A percentile compares a stretch with the other conserved stretches of the same genome.
phyloP scores from a whole-genome alignment of 306 rosid species.

The Pterocarpus santalinus region DNA sequence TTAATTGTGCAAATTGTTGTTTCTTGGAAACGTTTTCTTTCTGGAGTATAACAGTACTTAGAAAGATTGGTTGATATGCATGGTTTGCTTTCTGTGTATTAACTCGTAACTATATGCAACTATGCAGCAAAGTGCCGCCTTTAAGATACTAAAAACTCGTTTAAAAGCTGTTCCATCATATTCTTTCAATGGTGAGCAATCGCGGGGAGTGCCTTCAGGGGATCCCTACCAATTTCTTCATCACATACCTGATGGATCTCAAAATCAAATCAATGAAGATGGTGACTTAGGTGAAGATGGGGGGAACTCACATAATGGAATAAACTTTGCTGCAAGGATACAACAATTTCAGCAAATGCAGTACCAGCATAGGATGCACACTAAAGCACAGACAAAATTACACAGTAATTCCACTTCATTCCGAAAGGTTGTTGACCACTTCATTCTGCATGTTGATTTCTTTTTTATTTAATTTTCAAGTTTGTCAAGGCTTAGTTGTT shows the following conservation, averaged over 20 bases:
- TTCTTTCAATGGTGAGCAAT: slow-evolving; percentile 76
- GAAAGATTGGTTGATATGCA: slow-evolving; percentile 16
- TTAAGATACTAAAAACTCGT: slow-evolving; percentile 89
- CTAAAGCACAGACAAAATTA: slow-evolving; percentile 55
- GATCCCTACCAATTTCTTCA: slow-evolving; percentile 66
- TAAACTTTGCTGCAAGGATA: slow-evolving; percentile 73
- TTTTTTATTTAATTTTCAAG: not conserved
- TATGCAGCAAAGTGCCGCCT: slow-evolving; percentile 97
- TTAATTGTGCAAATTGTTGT: not conserved
- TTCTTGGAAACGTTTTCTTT: not conserved
- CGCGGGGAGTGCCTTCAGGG: slow-evolving; percentile 65
- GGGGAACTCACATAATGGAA: slow-evolving; percentile 65
- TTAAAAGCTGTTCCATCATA: slow-evolving; percentile 84
- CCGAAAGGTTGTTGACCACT: slow-evolving; percentile 59
- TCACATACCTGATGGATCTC: slow-evolving; percentile 68
- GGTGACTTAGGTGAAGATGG: slow-evolving; percentile 62
- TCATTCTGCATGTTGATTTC: slow-evolving; percentile 13
- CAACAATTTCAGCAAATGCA: slow-evolving; percentile 92
- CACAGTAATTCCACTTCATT: slow-evolving; percentile 47
- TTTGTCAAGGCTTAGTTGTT: not conserved
- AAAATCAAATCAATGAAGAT: slow-evolving; percentile 58
- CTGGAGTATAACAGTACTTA: not conserved
- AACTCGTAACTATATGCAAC: slow-evolving; percentile 41
- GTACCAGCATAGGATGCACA: slow-evolving; percentile 70
- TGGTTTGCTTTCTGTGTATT: slow-evolving; percentile 12